phyloP scores from a whole-genome alignment of 768 basidiomycete genomes.

The Lactarius evosmus region DNA sequence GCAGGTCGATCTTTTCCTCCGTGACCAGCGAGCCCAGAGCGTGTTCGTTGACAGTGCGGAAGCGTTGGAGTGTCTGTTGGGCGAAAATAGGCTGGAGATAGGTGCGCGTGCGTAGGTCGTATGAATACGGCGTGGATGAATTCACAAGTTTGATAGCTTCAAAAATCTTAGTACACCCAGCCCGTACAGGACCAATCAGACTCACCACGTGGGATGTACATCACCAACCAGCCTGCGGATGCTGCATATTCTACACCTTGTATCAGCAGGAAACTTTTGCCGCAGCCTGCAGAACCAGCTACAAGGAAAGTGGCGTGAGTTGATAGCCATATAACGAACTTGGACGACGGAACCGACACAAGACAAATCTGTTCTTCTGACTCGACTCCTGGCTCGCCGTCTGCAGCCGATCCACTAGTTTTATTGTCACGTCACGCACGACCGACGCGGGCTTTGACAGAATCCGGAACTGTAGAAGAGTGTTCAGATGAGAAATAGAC shows the following conservation, averaged over 20 bases:
- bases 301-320: constrained; percentile 22
- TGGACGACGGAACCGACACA: constrained; percentile 49
- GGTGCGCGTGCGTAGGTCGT: constrained; percentile 71
- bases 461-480: constrained; percentile 53
- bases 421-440: constrained; percentile 63
- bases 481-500: background rate
- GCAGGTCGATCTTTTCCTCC: constrained; percentile 43
- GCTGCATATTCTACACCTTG: constrained; percentile 72
- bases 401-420: constrained; percentile 51
- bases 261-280: constrained; percentile 76
- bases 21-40: constrained; percentile 44
- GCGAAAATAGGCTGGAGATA: constrained; percentile 72
- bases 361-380: constrained; percentile 50
- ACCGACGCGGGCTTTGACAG: constrained; percentile 71
- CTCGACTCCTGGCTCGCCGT: constrained; percentile 49
- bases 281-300: constrained; percentile 75
- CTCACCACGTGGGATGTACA: constrained; percentile 80
- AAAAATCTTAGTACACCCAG: background rate
- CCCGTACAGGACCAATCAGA: constrained; percentile 3
- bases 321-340: background rate
- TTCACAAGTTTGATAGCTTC: constrained; percentile 62
- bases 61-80: constrained; percentile 58
- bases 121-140: constrained; percentile 67
- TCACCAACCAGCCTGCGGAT: constrained; percentile 68
- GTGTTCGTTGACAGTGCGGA: constrained; percentile 55